These are phyloP conservation scores for Avena atlantica DNA, from an alignment of 176 grass and related monocot genomes.

Conservation along the genomic window DNA sequence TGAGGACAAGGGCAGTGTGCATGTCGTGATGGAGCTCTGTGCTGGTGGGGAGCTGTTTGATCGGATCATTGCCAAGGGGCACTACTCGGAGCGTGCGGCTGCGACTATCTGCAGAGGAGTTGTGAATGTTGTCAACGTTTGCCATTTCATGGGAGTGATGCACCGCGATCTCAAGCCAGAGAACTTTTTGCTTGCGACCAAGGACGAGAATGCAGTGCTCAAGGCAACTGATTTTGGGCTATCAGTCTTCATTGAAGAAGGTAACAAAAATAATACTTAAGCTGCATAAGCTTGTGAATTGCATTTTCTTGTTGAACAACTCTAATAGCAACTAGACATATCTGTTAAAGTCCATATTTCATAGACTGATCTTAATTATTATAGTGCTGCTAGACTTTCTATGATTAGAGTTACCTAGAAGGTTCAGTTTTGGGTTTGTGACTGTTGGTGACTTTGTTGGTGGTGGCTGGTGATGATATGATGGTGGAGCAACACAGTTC, in stretches of 20 bases:
- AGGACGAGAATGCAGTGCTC: conserved; percentile 90
- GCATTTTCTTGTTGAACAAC: neutral
- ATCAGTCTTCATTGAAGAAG: conserved; percentile 98
- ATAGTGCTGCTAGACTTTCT: conserved; percentile 5
- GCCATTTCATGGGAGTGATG: conserved; percentile 99
- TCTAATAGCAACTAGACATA: conserved; percentile 7
- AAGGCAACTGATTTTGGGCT: conserved; percentile 98
- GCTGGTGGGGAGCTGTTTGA: conserved; percentile 94
- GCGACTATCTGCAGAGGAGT: conserved; percentile 84
- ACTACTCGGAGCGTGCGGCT: conserved; percentile 89
- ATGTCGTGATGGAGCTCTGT: conserved; percentile 98
- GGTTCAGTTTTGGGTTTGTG: neutral
- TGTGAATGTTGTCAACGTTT: conserved; percentile 92
- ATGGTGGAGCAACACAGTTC: neutral
- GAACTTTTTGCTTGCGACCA: conserved; percentile 95
- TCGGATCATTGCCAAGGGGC: conserved; percentile 91
- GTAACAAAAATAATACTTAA: conserved; percentile 50
- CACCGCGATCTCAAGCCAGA: conserved; percentile 96
- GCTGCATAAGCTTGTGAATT: conserved; percentile 27
- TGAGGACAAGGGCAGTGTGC: conserved; percentile 84
- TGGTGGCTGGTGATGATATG: conserved; percentile 1
- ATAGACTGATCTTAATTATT: neutral
- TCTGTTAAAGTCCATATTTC: conserved; percentile 5
- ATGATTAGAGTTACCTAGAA: neutral
- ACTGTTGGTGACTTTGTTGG: neutral